Evolutionary conservation across 208 protist genomes (phyloP), one percentile per base, ranked within the genome.

Genomic region (Leishmania turanica): DNA sequence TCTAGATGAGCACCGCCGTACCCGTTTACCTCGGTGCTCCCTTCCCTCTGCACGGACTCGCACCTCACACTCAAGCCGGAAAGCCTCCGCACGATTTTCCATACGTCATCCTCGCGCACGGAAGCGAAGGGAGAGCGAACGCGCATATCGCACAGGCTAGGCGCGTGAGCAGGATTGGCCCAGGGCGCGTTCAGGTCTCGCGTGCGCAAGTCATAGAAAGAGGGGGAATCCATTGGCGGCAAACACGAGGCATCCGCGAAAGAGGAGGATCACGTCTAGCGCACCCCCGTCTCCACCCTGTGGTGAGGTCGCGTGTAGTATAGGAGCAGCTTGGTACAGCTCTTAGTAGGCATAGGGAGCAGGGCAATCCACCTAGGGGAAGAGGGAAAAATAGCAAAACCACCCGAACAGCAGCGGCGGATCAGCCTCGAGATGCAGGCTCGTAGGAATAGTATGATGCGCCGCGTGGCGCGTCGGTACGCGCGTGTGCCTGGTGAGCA

Each of bases 401-500:
- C 19, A 19, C 19, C 40, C n/a, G 65, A 49, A 27, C 42, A 76
- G n/a, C 71, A 76, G 15, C 49, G 6, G 34, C 6, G 31, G 47
- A 11, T 21, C 34, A 13, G 31, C n/a, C 5, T 54, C n/a, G 34
- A 4, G 0, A 98, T 96, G 93, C 92, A 96, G 89, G 90, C 92
- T 34, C 88, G 92, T 80, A 86, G 95, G 51, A 95, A 94, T 74
- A 91, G 87, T 34, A 98, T 98, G 95, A 92, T 96, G 88, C 75
- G 83, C 64, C 91, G 93, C 45, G 95, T 98, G 9, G 91, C 93
- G 60, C 91, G 92, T 40, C 90, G 87, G 72, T 98, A 96, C 86
- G 93, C 90, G 13, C 93, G 95, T 87, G 92, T 98, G 53, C 92
- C 93, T 56, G 95, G 93, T 71, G 89, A 98, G 85, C 93, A 98